Percentiles rank a stretch among this genome's conserved stretches.
phyloP scores from a whole-genome alignment of 2,329 filamentous ascomycete genomes.

The Oidium heveae region DNA sequence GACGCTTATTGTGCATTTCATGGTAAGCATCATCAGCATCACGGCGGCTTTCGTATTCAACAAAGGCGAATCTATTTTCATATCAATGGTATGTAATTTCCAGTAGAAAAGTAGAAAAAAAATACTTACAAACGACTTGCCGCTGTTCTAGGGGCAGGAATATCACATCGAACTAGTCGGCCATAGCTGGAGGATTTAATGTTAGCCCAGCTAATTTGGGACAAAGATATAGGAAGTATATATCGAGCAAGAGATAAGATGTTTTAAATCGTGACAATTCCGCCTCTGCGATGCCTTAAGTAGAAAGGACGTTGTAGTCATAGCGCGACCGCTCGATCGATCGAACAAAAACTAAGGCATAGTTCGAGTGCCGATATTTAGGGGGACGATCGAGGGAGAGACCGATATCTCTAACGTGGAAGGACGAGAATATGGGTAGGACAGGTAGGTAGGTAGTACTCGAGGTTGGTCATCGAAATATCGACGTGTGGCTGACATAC shows the following conservation, averaged over 20 bases:
- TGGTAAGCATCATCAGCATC: constrained; percentile 98
- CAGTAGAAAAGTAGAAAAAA: constrained; percentile 4
- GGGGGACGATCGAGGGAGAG: constrained; percentile 20
- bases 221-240: constrained; percentile 7
- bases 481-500: constrained; percentile 49
- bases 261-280: constrained; percentile 6
- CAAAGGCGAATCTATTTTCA: constrained; percentile 63
- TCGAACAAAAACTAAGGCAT: constrained; percentile 14
- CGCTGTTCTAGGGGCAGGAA: constrained; percentile 81
- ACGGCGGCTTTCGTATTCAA: constrained; percentile 94
- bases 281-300: constrained; percentile 9
- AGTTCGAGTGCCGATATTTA: constrained; percentile 14
- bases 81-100: constrained; percentile 10
- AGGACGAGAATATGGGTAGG: constrained; percentile 15
- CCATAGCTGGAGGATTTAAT: constrained; percentile 45
- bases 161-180: constrained; percentile 92
- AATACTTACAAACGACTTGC: constrained; percentile 75
- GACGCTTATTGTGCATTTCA: constrained; percentile 99
- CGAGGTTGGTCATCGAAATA: constrained; percentile 18
- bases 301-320: constrained; percentile 12
- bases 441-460: constrained; percentile 10
- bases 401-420: constrained; percentile 20
- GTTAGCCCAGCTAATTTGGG: constrained; percentile 9
- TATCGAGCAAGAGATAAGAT: constrained; percentile 9
- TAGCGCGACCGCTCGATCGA: constrained; percentile 17